Evolutionary conservation across 2,329 filamentous ascomycete genomes (phyloP), one percentile per base, ranked within the genome.

Genomic region (Alternaria novae-zelandiae): DNA sequence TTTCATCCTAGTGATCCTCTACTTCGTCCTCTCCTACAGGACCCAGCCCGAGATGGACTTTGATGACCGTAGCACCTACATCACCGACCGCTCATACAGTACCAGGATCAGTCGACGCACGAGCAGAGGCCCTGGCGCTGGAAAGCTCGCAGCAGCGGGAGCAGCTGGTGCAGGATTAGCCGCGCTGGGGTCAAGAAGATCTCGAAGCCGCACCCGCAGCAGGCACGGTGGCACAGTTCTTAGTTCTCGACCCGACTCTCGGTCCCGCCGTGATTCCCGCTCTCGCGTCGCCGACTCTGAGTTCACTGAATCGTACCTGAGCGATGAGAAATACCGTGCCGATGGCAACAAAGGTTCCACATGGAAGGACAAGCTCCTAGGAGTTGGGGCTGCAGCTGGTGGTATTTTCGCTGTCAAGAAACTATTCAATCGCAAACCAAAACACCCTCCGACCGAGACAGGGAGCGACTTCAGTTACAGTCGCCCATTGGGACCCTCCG

Each of bases 1-100:
- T 78, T 87, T 88, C 26, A 85, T 91, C 17, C 82, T 97, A 32
- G 70, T 97, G 15, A 73, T 94, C 2, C 68, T 89, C 13, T 97
- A 94, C 80, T 96, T 98, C 72, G 83, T 95, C 59, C 83, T 97
- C 32, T 91, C 90, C 68, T 96, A 92, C 79, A 84, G 88, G 79
- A 90, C 82, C 80, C 89, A 81, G 80, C 87, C 74, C 70, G 86
- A 76, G 74, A 83, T 74, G 81, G 82, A 79, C 63, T 85, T 86
- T 68, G 84, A 88, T 46, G 87, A 88, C 70, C 82, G 86, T 68
- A 83, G 86, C 58, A 87, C 87, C 36, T 87, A 87, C 32, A 86
- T 89, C 54, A 86, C 85, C 15, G 86, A 88, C 7, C 83, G 84
- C 20, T 82, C 84, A 10, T 57, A 54, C 59, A 63, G 83, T 65